A percentile compares a stretch with the other conserved stretches of the same genome.
phyloP scores from a whole-genome alignment of 306 rosid species.

The Mucuna pruriens region DNA sequence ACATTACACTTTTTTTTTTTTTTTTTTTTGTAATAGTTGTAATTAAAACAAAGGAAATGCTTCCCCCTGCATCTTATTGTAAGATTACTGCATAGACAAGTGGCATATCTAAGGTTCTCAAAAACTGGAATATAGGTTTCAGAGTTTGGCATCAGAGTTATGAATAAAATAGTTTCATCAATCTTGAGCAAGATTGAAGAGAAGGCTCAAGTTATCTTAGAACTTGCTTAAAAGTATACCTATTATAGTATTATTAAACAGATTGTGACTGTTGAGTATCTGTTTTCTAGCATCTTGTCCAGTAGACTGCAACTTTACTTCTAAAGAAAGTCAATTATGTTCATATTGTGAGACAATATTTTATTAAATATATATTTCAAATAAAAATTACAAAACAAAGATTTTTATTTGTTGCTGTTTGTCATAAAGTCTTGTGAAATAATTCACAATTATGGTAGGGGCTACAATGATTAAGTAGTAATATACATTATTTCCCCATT shows the following conservation, averaged over 20 bases:
- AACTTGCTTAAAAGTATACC: background rate
- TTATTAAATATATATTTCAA: background rate
- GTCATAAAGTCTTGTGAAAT: background rate
- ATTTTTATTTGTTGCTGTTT: background rate
- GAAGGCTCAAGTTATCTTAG: background rate
- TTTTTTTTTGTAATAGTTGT: background rate
- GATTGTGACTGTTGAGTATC: background rate
- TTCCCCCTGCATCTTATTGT: background rate
- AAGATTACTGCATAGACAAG: background rate
- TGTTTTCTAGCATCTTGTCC: background rate
- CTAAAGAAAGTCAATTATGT: background rate
- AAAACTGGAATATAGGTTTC: background rate
- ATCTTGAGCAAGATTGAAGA: background rate
- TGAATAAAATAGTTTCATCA: background rate
- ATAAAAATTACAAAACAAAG: background rate
- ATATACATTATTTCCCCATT: background rate
- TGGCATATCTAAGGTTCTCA: background rate
- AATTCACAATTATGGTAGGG: background rate
- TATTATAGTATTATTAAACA: background rate
- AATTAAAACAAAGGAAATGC: conserved; percentile 1
- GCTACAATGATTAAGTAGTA: background rate
- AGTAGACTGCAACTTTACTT: background rate
- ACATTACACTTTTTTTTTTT: background rate
- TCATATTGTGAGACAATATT: background rate
- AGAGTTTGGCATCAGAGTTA: background rate